Conservation (phyloP, 2,329 filamentous ascomycete genomes). For the Talaromyces sp. region DNA sequence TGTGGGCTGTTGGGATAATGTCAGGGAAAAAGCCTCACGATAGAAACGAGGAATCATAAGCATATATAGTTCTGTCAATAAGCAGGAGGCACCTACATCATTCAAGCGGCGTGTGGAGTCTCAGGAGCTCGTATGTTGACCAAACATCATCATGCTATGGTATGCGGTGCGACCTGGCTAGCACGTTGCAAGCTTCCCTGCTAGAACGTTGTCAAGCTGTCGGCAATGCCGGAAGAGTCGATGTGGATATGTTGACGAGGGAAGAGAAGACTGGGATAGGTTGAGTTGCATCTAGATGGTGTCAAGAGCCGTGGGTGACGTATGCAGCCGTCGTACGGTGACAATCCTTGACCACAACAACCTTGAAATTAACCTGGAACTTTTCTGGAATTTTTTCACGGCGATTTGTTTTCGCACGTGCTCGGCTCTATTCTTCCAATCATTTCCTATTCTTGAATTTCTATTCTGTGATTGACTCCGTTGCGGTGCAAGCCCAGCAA, state of each 20-base stretch:
- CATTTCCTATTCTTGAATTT: not conserved
- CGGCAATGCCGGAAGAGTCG: slow-evolving; percentile 4
- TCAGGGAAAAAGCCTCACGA: not conserved
- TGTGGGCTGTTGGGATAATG: not conserved
- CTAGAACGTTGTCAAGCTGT: not conserved
- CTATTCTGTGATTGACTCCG: not conserved
- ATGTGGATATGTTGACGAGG: slow-evolving; percentile 7
- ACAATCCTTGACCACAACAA: not conserved
- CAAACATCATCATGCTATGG: slow-evolving; percentile 5
- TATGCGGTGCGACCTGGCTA: not conserved
- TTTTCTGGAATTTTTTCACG: not conserved
- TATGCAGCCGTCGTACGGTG: slow-evolving; percentile 12
- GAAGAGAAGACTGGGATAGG: not conserved
- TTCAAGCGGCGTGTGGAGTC: not conserved
- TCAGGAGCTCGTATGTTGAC: slow-evolving; percentile 2
- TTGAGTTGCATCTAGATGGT: not conserved
- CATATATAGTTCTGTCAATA: not conserved
- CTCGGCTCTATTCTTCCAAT: not conserved
- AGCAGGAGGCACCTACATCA: not conserved
- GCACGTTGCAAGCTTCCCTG: not conserved
- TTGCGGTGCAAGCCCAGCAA: not conserved
- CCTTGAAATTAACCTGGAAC: not conserved
- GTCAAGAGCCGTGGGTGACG: not conserved
- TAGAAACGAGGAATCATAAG: not conserved
- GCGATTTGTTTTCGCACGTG: not conserved